phyloP scores from a whole-genome alignment of 2,329 filamentous ascomycete species.

The Zymoseptoria ardabiliae region DNA sequence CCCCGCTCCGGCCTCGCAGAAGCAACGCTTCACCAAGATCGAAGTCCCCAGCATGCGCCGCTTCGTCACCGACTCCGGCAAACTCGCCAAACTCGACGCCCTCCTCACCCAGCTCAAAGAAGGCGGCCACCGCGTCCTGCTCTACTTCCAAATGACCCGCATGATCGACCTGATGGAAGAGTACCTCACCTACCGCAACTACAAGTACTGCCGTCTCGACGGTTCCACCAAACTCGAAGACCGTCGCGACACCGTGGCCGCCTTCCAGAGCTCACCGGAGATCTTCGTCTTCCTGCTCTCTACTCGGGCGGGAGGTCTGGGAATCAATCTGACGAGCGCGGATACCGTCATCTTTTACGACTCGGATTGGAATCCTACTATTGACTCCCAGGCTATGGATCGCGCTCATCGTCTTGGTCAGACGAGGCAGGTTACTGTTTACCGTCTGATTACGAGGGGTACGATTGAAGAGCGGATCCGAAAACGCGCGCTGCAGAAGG shows the following conservation, averaged over 20 bases:
- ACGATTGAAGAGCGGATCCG: conserved; percentile 98
- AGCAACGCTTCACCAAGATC: conserved; percentile 82
- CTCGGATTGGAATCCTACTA: conserved; percentile 98
- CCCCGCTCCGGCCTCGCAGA: conserved; percentile 71
- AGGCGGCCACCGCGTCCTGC: conserved; percentile 80
- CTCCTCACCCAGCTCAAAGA: conserved; percentile 86
- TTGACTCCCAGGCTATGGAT: conserved; percentile 98
- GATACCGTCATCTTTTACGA: conserved; percentile 99
- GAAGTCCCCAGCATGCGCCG: conserved; percentile 91
- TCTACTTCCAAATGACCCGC: conserved; percentile 99
- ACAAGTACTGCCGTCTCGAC: conserved; percentile 95
- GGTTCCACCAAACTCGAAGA: conserved; percentile 97
- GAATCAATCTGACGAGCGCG: conserved; percentile 93
- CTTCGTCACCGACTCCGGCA: conserved; percentile 96
- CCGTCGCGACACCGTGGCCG: conserved; percentile 87
- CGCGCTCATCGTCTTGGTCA: conserved; percentile 95
- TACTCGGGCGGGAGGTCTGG: conserved; percentile 91
- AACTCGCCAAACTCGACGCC: conserved; percentile 83
- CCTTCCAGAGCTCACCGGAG: conserved; percentile 89
- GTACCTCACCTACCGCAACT: conserved; percentile 96
- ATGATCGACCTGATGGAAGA: conserved; percentile 99
- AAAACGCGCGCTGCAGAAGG: conserved; percentile 93
- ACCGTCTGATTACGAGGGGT: conserved; percentile 90
- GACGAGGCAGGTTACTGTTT: conserved; percentile 91
- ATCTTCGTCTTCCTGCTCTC: conserved; percentile 97